phyloP scores from a whole-genome alignment of 257 asterid species.

The Capsicum pubescens region DNA sequence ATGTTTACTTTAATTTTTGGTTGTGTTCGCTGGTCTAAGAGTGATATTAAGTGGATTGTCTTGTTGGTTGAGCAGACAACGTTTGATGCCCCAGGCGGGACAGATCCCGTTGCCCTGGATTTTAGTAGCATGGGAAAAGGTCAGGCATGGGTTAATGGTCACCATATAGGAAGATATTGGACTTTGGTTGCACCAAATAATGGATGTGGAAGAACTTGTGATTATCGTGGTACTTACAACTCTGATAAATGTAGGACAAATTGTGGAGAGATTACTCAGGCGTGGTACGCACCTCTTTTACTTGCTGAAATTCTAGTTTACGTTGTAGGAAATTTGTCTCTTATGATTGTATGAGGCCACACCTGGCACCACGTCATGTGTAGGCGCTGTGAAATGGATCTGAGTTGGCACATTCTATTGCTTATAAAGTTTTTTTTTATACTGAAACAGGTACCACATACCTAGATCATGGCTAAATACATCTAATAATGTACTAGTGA shows the following conservation, averaged over 20 bases:
- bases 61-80: constrained; percentile 50
- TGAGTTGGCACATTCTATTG: background rate
- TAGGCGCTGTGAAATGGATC: constrained; percentile 7
- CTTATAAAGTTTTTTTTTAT: background rate
- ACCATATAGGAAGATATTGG: constrained; percentile 94
- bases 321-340: background rate
- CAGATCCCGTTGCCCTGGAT: constrained; percentile 77
- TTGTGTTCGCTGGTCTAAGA: background rate
- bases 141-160: constrained; percentile 92
- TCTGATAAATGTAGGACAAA: constrained; percentile 73
- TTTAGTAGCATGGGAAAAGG: constrained; percentile 89
- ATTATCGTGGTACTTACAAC: constrained; percentile 78
- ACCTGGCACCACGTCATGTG: background rate
- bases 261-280: constrained; percentile 87
- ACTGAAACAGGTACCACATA: constrained; percentile 69
- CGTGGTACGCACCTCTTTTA: constrained; percentile 57
- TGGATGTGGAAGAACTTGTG: constrained; percentile 73
- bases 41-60: background rate
- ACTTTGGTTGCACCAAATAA: constrained; percentile 65
- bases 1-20: background rate
- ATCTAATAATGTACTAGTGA: constrained; percentile 66
- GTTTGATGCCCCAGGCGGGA: constrained; percentile 72
- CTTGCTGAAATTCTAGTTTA: background rate
- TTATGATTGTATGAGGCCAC: background rate
- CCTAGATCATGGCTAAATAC: constrained; percentile 90